Evolutionary conservation across 1,284 basidiomycete genomes (phyloP).

Genomic region (Stygiomarasmius scandens): DNA sequence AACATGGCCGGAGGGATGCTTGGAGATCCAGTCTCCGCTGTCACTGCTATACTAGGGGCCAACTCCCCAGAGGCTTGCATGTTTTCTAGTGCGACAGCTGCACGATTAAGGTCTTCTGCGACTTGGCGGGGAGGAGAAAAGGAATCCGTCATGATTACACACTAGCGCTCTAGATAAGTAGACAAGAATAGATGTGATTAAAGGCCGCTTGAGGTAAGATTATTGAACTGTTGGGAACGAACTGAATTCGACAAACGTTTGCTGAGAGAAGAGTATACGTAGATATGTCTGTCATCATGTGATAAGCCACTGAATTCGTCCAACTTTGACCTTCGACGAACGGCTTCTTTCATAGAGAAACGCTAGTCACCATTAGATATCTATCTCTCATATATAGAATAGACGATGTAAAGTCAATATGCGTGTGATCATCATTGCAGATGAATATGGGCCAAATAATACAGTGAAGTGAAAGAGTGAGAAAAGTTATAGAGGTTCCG

Average conservation of each 20-base stretch:
- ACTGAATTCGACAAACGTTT: neutral
- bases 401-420: neutral
- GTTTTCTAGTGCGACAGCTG: conserved; percentile 44
- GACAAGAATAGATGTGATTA: neutral
- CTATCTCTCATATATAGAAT: neutral
- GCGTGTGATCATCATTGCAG: neutral
- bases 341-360: too few relatives aligned
- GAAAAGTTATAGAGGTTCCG: conserved; percentile 1
- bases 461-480: conserved; percentile 8
- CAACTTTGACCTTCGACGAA: too few relatives aligned
- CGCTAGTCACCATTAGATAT: neutral
- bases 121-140: conserved; percentile 30
- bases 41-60: conserved; percentile 21
- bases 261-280: neutral
- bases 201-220: too few relatives aligned
- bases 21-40: conserved; percentile 27
- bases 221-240: too few relatives aligned
- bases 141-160: neutral
- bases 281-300: too few relatives aligned
- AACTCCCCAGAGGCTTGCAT: conserved; percentile 41
- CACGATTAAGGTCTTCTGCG: conserved; percentile 42
- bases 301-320: too few relatives aligned
- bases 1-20: conserved; percentile 47
- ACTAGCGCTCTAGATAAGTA: neutral
- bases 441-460: conserved; percentile 8